Evolutionary conservation across 2,329 filamentous ascomycete genomes (phyloP), one percentile per base, ranked within the genome.

Genomic region (Pseudonectria foliicola): DNA sequence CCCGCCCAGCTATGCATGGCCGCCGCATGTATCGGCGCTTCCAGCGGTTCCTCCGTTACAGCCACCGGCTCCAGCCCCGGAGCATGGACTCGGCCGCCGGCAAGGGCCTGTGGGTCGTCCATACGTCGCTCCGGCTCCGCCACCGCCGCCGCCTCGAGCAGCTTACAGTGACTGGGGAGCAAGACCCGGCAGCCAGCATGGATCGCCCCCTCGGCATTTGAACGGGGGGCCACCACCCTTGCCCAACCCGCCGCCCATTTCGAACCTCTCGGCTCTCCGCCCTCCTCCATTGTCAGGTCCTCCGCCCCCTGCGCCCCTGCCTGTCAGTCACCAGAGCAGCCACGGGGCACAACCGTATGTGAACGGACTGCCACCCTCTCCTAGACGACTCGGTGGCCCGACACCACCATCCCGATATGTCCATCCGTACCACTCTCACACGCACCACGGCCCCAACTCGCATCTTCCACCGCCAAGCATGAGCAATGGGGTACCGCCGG

Each of bases 361-460:
- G 16, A 75, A 67, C 34, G 67, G 67, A 14, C 50, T 70, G 34
- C 67, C 70, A 3, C 63, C 61, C 2, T 74, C 72, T 4, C 68
- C 73, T 13, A 66, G 68, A 24, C 62, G 67, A 25, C 42, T 62
- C 35, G 64, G 59, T 31, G 67, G 64, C 10, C 63, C 64, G 8
- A 54, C 64, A 7, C 56, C 63, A 7, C 56, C 66, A 16, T 54
- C 57, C 10, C 57, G 66, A n/a, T 73, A 68, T 44, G 51, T 59
- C 28, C 51, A 59, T 10, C 49, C 61, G 5, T 63, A 60, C 29
- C 52, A 56, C n/a, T 39, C 48, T 16, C 49, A 47, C 6, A 43
- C 50, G 13, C 49, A 44, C 11, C 56, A 54, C 24, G 40, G 41
- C 7, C 40, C 50, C 15, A 40, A 46, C 12, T 34, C 53, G 3